These are phyloP conservation scores for Achaetomiella virescens DNA, from an alignment of 495 filamentous ascomycete genomes.

Conservation along the genomic window DNA sequence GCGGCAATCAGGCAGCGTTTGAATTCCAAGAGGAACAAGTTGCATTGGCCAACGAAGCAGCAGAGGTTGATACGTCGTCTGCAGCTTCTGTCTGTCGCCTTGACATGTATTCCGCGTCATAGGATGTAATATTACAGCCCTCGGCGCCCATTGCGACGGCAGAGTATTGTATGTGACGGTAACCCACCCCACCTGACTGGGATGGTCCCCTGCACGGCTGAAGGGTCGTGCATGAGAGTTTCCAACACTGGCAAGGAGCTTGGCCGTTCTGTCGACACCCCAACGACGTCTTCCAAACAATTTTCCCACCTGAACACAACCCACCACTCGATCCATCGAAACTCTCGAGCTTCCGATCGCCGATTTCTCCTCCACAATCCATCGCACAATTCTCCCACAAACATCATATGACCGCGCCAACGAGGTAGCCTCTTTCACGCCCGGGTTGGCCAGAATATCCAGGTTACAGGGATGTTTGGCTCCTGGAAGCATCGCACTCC, in stretches of 20 bases:
- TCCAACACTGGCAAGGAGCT: neutral
- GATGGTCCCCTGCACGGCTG: neutral
- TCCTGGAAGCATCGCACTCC: constrained; percentile 41
- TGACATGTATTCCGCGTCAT: too few relatives aligned
- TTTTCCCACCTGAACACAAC: constrained; percentile 1
- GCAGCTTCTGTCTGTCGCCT: too few relatives aligned
- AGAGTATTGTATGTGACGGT: too few relatives aligned
- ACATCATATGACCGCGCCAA: constrained; percentile 15
- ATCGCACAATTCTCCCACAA: neutral
- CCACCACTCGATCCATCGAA: too few relatives aligned
- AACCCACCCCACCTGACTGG: neutral
- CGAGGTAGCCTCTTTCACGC: constrained; percentile 13
- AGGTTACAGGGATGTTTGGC: constrained; percentile 37
- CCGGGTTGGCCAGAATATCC: constrained; percentile 11
- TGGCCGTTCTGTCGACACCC: constrained; percentile 1
- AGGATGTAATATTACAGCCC: too few relatives aligned
- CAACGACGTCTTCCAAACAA: neutral
- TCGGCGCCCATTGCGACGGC: too few relatives aligned
- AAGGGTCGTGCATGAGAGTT: neutral
- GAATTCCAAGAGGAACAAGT: too few relatives aligned
- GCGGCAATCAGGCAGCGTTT: too few relatives aligned
- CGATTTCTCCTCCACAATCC: neutral
- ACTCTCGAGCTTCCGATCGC: neutral
- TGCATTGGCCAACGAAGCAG: too few relatives aligned
- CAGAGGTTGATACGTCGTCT: too few relatives aligned